Base-by-base conservation (phyloP, 352 stramenopile species). In the Phytophthora pini region DNA sequence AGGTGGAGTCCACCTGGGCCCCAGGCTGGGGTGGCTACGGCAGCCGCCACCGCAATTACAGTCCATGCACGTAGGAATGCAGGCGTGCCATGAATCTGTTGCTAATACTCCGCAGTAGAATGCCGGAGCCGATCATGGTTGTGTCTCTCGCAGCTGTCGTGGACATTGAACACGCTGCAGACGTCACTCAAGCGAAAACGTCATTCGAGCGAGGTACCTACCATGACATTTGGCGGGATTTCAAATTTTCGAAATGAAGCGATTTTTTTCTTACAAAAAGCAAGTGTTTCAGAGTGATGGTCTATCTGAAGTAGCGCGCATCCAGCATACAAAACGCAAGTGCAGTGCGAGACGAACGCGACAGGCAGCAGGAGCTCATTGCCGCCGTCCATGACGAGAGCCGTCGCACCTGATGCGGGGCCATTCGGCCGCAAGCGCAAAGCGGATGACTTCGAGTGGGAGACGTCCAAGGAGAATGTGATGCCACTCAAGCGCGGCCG, bases 381-480 rank as follows among this genome's bases (percentile, higher is more conserved):
- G 46, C 39, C 34, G 48, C 41, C 50, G 43, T n/a, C 20, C 60
- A 61, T 61, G 72, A 68, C 41, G 71, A 76, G 43, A 55, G 44
- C 38, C 34, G 9, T 26, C n/a, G 46, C 54, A 22, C 39, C 5
- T 2, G 46, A 63, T 17, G 38, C 17, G 4, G 40, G 10, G 17
- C 8, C 26, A 31, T 56, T 41, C 24, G 58, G 45, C 26, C 64
- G 57, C 17, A 83, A 83, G 72, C 75, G 75, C 56, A 74, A 72
- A 47, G 41, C 48, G 10, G 68, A 79, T 50, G 76, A 78, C 41
- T 95, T 93, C 61, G 81, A 87, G 73, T 96, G 88, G 88, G 88
- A 96, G 68, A 80, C 72, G 63, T 87, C 84, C 32, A 96, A 96
- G 61, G 88, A 96, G 67, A 96, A 96, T 62, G 85, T 96, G n/a